Evolutionary conservation across 2,329 filamentous ascomycete genomes (phyloP), one percentile per base, ranked within the genome.

Genomic region (Decorospora gaudefroyi): DNA sequence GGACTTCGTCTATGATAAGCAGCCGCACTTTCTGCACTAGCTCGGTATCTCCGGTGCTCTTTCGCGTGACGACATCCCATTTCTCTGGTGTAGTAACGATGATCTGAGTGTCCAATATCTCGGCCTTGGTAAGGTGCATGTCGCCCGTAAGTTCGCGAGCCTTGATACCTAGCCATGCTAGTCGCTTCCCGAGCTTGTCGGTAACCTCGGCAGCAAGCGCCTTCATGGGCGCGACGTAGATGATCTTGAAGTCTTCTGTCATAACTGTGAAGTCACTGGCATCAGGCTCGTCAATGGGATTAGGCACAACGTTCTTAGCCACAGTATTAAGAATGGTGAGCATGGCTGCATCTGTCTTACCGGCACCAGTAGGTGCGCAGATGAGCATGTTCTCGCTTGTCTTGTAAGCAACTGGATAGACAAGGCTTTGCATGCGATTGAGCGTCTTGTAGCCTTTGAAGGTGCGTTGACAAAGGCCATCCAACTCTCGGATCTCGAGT

Each of bases 221-320:
- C 71, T 99, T 99, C 95, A 99, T 99, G 0, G 93, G 95, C 1
- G 95, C 93, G 27, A 99, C 93, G 60, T 99, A 99, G 43, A 99
- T 90, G 59, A 99, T 92, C 72, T 99, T 97, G 79, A 97, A 96
- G 59, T 95, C 89, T 38, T 95, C 87, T 0, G 83, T 75, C 45
- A 87, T 80, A n/a, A 96, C 88, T 1, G 81, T 81, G 64, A 96
- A 96, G 26, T 96, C 87, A 0, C 79, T 84, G 0, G 87, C 84
- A 40, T 83, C 75, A 0, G 82, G 82, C 27, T 89, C 77, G 44
- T 95, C 88, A 7, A 86, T 78, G 0, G 91, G 92, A 55, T 84
- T 90, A 0, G 93, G 92, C 0, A 79, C 77, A 16, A 88, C 81
- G 62, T 97, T 92, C 67, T 95, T 91, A 1, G 88, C 84, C 44